Base-by-base conservation (phyloP, 2,329 filamentous ascomycete genomes). In the Clonostachys rosea region DNA sequence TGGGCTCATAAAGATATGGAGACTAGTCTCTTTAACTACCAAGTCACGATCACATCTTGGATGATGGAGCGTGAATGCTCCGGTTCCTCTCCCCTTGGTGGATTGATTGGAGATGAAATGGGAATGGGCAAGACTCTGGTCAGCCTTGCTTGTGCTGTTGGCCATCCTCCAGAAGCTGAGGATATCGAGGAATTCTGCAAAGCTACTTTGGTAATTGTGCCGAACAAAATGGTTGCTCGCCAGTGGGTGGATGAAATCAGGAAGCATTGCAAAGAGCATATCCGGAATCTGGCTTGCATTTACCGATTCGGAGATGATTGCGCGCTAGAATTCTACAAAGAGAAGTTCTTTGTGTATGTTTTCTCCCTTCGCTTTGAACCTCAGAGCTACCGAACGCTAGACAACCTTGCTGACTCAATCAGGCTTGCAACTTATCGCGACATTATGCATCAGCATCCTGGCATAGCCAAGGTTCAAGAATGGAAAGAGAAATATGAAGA, bases 61-160 rank as follows among this genome's bases (percentile, higher is more conserved):
- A 83, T 84, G 79, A 54, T 76, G 0, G 54, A 60, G 5, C 67
- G 75, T 4, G 81, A 85, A 55, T 62, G 42, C 68, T 5, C 62
- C 50, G 2, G 10, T 18, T 0, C 36, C 60, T 0, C 47, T 58
- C 34, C 77, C 70, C 83, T 81, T 55, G 83, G 83, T 4, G 83
- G 82, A 0, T 66, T 86, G 2, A 54, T 86, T 0, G 78, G 76
- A 0, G 81, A 86, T 54, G 74, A 75, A 24, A 84, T 85, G 79
- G 83, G 83, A 0, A 59, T 86, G 1, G 83, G 83, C 0, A 87
- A 87, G 60, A 86, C 83, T 14, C 81, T 95, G 11, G 87, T 89
- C 54, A 81, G 83, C 24, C 73, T 96, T n/a, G 79, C 89, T 1
- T 74, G 94, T 34, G 85, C 94, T 47, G 70, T 86, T 2, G 78